These are phyloP conservation scores for Lagenaria siceraria DNA, from an alignment of 306 rosid genomes.

Conservation along the genomic window DNA sequence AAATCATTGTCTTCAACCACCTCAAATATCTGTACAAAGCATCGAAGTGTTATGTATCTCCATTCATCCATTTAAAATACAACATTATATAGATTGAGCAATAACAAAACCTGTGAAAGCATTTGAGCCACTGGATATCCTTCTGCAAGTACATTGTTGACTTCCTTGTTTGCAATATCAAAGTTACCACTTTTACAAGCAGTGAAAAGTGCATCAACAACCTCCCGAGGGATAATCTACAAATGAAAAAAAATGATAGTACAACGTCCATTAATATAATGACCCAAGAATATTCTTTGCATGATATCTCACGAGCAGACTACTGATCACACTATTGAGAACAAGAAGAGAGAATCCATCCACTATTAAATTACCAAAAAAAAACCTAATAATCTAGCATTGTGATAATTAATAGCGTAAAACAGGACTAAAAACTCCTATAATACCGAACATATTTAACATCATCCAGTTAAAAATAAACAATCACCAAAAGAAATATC, in stretches of 20 bases:
- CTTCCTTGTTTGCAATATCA: conserved; percentile 84
- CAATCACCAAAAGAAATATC: background rate
- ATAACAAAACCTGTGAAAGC: conserved; percentile 49
- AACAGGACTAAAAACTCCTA: background rate
- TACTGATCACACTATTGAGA: background rate
- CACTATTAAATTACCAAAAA: background rate
- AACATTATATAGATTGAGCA: background rate
- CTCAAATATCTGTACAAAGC: conserved; percentile 54
- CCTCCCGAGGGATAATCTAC: conserved; percentile 59
- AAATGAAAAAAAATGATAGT: conserved; percentile 7
- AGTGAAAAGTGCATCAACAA: conserved; percentile 35
- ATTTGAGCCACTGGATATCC: conserved; percentile 93
- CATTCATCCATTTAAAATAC: background rate
- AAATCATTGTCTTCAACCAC: conserved; percentile 51
- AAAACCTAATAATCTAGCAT: background rate
- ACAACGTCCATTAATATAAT: background rate
- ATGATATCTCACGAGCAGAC: background rate
- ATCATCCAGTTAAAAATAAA: background rate
- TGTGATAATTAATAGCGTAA: background rate
- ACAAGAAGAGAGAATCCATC: background rate
- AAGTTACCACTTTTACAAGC: conserved; percentile 83
- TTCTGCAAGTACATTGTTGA: conserved; percentile 71
- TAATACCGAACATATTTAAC: background rate
- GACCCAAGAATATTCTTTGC: background rate
- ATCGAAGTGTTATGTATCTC: background rate